A percentile compares a stretch with the other conserved stretches of the same genome.
phyloP scores from a whole-genome alignment of 371 early-diverging fungal species.

The Fennellomyces sp. region DNA sequence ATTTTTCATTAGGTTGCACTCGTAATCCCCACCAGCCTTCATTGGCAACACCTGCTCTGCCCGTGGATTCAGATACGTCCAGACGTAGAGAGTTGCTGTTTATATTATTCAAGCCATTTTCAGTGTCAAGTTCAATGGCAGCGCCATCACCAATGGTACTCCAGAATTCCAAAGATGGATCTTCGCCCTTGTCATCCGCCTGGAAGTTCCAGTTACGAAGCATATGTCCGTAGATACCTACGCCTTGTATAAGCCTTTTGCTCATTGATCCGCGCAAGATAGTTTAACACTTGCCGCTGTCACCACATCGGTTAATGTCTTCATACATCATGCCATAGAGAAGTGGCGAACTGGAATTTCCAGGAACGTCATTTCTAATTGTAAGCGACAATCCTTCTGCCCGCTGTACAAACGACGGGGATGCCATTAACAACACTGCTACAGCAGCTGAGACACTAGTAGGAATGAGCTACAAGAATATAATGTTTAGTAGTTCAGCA shows the following conservation, averaged over 20 bases:
- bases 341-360: constrained; percentile 20
- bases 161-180: constrained; percentile 12
- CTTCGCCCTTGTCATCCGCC: constrained; percentile 13
- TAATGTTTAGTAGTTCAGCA: no score
- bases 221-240: constrained; percentile 18
- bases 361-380: constrained; percentile 26
- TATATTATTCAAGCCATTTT: constrained; percentile 13
- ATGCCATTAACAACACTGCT: background rate
- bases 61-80: constrained; percentile 11
- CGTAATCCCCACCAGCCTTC: constrained; percentile 26
- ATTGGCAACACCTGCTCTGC: constrained; percentile 22
- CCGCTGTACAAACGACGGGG: background rate
- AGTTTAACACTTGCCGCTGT: constrained; percentile 14
- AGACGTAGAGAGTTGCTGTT: constrained; percentile 22
- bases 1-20: constrained; percentile 19
- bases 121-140: constrained; percentile 1
- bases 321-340: constrained; percentile 30
- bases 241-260: background rate
- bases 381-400: constrained; percentile 11
- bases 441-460: background rate
- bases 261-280: background rate
- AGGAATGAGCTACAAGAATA: background rate
- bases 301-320: constrained; percentile 28
- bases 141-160: constrained; percentile 6
- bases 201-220: constrained; percentile 27